Conservation (phyloP, 2,329 filamentous ascomycete species). For the Neonectria coccinea region DNA sequence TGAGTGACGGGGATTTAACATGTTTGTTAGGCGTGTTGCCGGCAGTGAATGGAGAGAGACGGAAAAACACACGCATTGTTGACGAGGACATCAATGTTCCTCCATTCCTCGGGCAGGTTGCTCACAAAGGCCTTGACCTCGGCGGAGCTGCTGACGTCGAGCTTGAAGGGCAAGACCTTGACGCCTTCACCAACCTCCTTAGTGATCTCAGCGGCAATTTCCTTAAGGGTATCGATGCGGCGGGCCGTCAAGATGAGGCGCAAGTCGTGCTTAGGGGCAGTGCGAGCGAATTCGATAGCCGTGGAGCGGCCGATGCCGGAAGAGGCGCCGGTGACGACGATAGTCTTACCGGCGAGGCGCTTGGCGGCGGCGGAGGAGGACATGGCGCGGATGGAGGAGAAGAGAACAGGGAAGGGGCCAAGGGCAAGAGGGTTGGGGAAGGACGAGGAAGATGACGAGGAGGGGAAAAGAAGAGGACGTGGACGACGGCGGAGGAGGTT, state of each 20-base stretch:
- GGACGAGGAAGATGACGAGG: constrained; percentile 4
- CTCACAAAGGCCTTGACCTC: constrained; percentile 80
- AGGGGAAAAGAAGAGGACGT: constrained; percentile 14
- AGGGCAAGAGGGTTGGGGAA: constrained; percentile 12
- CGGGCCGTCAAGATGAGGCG: constrained; percentile 92
- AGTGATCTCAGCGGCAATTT: constrained; percentile 81
- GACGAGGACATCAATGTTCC: constrained; percentile 86
- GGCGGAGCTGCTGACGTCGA: constrained; percentile 86
- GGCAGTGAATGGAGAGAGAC: not conserved
- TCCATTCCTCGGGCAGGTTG: constrained; percentile 82
- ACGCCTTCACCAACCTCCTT: constrained; percentile 83
- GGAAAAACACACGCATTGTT: constrained; percentile 87
- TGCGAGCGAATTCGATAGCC: constrained; percentile 93
- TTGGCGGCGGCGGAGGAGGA: constrained; percentile 73
- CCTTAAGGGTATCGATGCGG: constrained; percentile 79
- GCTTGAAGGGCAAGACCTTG: constrained; percentile 82
- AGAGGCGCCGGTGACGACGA: constrained; percentile 91
- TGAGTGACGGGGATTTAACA: not conserved
- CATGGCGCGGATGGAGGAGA: constrained; percentile 54
- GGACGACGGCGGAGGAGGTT: constrained; percentile 23
- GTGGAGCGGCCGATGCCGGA: constrained; percentile 88
- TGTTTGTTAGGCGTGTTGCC: not conserved
- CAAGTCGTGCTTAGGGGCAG: constrained; percentile 79
- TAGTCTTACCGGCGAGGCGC: constrained; percentile 92
- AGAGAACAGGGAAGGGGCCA: not conserved